Evolutionary conservation across 225 moss, liverwort and hornwort genomes (phyloP), one percentile per base, ranked within the genome.

Genomic region (Physcomitrellopsis africana): DNA sequence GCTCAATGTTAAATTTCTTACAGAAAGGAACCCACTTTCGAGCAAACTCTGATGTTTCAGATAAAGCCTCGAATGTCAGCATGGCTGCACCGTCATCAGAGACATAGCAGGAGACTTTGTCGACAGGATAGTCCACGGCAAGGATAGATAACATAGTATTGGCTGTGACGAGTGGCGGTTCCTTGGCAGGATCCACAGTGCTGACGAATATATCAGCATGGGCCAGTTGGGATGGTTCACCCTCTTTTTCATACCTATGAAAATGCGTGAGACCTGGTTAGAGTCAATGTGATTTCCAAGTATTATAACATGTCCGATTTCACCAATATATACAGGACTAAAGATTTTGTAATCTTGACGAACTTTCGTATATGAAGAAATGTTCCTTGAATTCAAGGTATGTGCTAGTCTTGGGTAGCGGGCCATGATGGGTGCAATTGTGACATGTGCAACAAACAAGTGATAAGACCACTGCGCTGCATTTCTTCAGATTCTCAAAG

Each of bases 1-100:
- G 94, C 43, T 94, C 94, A 79, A 94, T 94, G 73, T 57, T 84
- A 63, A 92, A 92, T 63, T 88, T 94, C 71, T 90, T 92, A 55
- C 90, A 94, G 49, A 94, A 94, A 15, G 94, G 94, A 26, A 92
- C 90, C 94, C 94, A 94, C 72, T 90, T 90, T n/a, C 90, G 85
- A 29, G 90, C 87, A 75, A 94, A 94, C 51, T 92, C 87, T 9
- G 92, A 92, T 19, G 94, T 86, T 72, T 94, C 92, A 3, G 89
- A 86, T 45, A 89, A 75, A 67, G 74, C 74, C 65, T 94, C 94
- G 54, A 94, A 94, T 9, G 90, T 92, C 52, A 94, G 76, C 92
- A 94, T 92, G 11, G 94, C 86, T 73, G 90, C 92, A 65, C 92
- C 92, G 53, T 94, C 90, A 29, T 94, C 89, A 47, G 92, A 94